Conservation (phyloP, 2,329 filamentous ascomycete genomes). For the Colletotrichum graminicola region DNA sequence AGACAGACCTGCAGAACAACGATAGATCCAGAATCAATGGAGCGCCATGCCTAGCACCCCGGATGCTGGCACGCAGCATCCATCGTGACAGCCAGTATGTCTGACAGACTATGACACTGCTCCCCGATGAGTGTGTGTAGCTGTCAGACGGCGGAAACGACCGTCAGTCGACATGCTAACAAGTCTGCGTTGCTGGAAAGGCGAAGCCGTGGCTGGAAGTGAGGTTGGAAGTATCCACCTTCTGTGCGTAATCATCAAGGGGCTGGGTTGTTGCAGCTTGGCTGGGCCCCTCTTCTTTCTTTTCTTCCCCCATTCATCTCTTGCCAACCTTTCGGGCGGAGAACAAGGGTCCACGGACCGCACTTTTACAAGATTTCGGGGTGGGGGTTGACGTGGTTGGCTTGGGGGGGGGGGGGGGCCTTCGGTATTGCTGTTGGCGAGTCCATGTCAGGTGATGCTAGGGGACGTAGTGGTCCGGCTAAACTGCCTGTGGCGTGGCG, state of each 20-base stretch:
- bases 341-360: constrained; percentile 31
- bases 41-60: neutral
- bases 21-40: neutral
- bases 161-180: neutral
- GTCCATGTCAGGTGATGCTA: neutral
- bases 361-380: constrained; percentile 29
- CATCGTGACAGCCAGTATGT: neutral
- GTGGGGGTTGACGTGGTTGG: constrained; percentile 26
- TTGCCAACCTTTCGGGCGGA: constrained; percentile 26
- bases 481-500: neutral
- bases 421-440: neutral
- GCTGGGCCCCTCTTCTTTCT: neutral
- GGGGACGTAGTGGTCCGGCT: neutral
- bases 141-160: neutral
- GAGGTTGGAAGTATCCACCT: constrained; percentile 12
- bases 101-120: constrained; percentile 4
- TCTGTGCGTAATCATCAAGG: constrained; percentile 29
- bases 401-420: neutral
- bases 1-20: neutral
- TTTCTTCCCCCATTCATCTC: too few relatives aligned
- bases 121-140: neutral
- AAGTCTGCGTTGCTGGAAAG: neutral
- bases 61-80: neutral
- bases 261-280: neutral
- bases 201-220: neutral